Conservation (phyloP, 495 filamentous ascomycete genomes). For the Talaromyces proteolyticus region DNA sequence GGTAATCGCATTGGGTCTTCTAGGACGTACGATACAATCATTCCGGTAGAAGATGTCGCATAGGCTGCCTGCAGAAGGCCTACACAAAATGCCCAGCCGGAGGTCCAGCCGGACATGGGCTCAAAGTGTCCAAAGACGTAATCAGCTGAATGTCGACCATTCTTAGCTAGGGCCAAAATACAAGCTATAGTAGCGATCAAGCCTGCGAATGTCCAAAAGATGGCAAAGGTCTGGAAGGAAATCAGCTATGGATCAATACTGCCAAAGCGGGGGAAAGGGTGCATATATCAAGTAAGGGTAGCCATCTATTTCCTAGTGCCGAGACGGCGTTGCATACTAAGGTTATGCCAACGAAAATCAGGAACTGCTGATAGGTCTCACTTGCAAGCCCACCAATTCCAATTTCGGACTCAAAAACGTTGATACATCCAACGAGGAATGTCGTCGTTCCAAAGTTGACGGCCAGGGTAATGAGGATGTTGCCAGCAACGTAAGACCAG, state of each 20-base stretch:
- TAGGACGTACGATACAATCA: neutral
- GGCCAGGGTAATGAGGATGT: neutral
- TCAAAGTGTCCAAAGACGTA: neutral
- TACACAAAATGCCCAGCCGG: neutral
- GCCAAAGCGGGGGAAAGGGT: neutral
- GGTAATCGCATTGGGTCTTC: neutral
- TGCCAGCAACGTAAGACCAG: neutral
- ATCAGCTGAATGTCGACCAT: neutral
- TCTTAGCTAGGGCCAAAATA: neutral
- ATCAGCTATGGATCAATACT: neutral
- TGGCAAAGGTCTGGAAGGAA: neutral
- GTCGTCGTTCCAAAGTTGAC: neutral
- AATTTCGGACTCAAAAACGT: neutral
- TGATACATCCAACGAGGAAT: neutral
- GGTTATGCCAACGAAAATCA: neutral
- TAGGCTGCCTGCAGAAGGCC: neutral
- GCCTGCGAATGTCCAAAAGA: neutral
- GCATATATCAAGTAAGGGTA: neutral
- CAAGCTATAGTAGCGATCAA: neutral
- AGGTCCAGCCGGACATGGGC: neutral
- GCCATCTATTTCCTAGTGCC: neutral
- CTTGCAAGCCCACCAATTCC: neutral
- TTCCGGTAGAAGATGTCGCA: neutral
- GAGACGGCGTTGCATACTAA: neutral
- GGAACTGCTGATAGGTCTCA: neutral